Base-by-base conservation (phyloP, 2,329 filamentous ascomycete genomes). In the Pseudogymnoascus sp. region DNA sequence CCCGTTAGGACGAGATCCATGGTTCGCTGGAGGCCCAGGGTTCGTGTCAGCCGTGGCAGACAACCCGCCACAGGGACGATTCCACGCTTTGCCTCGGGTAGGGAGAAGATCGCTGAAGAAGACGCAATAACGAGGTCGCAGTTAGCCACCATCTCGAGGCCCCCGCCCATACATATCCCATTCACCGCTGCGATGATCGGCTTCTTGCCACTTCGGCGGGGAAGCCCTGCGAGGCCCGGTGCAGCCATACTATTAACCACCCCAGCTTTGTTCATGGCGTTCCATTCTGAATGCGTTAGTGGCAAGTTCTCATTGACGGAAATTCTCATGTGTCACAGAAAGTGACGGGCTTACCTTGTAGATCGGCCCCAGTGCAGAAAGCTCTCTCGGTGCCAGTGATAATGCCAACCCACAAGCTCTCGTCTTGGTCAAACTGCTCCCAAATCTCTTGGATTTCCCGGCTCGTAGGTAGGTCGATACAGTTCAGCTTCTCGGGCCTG, bases 101-200 rank as follows among this genome's bases (percentile, higher is more conserved):
- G 76, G 1, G 80, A 82, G 68, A 91, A 90, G 30, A 72, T 75
- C 0, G 87, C 86, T 12, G 70, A 68, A 2, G 74, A 70, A 1
- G 78, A 75, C 2, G 87, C 86, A n/a, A 91, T 72, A 2, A 90
- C 79, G 62, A 91, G 73, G 74, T 92, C 89, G 67, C 80, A 82
- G 73, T 90, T 89, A 59, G 86, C 75, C 9, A 82, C 78, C 74
- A 90, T 89, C 76, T 91, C 88, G 74, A 88, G 85, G 3, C 87
- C 88, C 60, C 88, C 88, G 57, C 88, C 88, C 41, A 88, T 78
- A 60, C 86, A 88, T 20, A 87, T 76, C 8, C 88, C 88, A 69
- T 90, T 89, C 28, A 91, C 85, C 1, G 88, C 88, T 0, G 85
- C 86, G 35, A 91, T 79, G 64, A 91, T 79, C 8, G 88, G 88